Evolutionary conservation across 2,329 filamentous ascomycete genomes (phyloP).

Genomic region (Fusarium beomiforme): DNA sequence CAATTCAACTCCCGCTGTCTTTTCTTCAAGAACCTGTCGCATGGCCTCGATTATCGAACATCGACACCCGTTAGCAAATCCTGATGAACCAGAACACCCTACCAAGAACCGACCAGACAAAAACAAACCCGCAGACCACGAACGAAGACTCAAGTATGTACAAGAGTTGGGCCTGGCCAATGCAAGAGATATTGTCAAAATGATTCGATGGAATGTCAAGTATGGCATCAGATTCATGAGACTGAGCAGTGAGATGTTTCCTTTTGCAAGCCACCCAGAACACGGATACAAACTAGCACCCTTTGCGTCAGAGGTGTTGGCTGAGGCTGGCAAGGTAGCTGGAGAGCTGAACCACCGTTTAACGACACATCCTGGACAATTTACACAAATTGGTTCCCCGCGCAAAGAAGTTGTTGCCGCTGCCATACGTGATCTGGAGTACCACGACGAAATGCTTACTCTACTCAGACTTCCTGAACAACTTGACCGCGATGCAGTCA

Average conservation of each 20-base stretch:
- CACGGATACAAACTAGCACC: conserved; percentile 87
- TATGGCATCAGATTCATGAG: conserved; percentile 94
- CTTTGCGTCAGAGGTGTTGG: conserved; percentile 82
- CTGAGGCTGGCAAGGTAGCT: conserved; percentile 79
- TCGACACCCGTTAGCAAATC: conserved; percentile 81
- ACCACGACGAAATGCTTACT: conserved; percentile 85
- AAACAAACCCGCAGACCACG: conserved; percentile 70
- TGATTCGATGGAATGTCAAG: conserved; percentile 90
- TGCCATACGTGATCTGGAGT: conserved; percentile 83
- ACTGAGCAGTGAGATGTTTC: conserved; percentile 95
- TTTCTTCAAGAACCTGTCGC: conserved; percentile 90
- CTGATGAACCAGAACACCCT: conserved; percentile 78
- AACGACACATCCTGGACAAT: conserved; percentile 92
- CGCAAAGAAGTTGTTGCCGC: conserved; percentile 79
- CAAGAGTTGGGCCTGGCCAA: conserved; percentile 84
- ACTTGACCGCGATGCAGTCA: conserved; percentile 84
- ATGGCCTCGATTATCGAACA: conserved; percentile 92
- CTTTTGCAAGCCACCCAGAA: conserved; percentile 88
- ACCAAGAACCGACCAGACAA: conserved; percentile 89
- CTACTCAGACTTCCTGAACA: conserved; percentile 82
- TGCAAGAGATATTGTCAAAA: conserved; percentile 82
- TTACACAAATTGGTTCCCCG: conserved; percentile 90
- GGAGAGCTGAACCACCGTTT: conserved; percentile 83
- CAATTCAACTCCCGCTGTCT: conserved; percentile 82
- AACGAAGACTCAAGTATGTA: conserved; percentile 76